Base-by-base conservation (phyloP, 257 asterid species). In the Avicennia marina region DNA sequence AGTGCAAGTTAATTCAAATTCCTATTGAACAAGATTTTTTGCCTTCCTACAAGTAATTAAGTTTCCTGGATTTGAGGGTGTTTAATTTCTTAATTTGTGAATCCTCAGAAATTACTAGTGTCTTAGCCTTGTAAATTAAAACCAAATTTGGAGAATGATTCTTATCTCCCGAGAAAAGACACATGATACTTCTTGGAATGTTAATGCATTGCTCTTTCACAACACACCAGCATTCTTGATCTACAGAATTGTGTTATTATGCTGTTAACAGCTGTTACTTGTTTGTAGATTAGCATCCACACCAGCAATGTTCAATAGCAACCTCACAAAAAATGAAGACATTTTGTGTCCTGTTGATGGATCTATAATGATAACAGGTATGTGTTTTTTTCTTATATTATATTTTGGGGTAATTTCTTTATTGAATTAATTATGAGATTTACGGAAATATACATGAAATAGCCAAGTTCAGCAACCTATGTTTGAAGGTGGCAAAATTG, bases 221-320 rank as follows among this genome's bases (percentile, higher is more conserved):
- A 40, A 21, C 62, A 12, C 24, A 16, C 52, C 4, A 21, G 56
- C 51, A 41, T 29, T 67, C 38, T 52, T 58, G 41, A 21, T 25
- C 33, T 53, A 57, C 29, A 36, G 43, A n/a, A n/a, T n/a, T n/a
- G n/a, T n/a, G n/a, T n/a, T n/a, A 40, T 27, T 32, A 48, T 64
- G 47, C 71, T 73, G 70, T 70, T 42, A 33, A 57, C 57, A 38
- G 17, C 24, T 13, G 31, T 62, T 68, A 11, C 58, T 39, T n/a
- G n/a, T 29, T 43, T 67, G 71, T 75, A 93, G 99, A 71, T 77
- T 93, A 76, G 95, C 99, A 72, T 86, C 99, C 70, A 93, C 99
- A 19, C 99, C 99, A 18, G 99, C 99, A 15, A 93, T 89, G 99
- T 93, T 93, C 91, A 80, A 82, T 64, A 80, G 87, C 79, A 77